Base-by-base conservation (phyloP, 768 basidiomycete genomes). In the Lentinula raphanica region DNA sequence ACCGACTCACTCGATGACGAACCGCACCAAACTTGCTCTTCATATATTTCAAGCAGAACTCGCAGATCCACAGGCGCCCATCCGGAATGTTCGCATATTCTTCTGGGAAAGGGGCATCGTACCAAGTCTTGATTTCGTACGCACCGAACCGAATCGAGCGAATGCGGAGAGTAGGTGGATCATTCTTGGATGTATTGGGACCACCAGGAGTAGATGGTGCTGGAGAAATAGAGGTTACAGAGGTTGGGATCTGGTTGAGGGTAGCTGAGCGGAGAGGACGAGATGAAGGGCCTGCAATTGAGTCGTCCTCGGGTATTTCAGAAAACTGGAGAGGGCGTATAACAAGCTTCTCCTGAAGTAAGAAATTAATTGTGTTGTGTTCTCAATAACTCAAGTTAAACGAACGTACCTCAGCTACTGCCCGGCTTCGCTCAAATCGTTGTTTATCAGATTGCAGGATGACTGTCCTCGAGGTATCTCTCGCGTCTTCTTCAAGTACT, bases 41-140 rank as follows among this genome's bases (percentile, higher is more conserved):
- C 90, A 97, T 96, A 65, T 98, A 98, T 75, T 95, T 98, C 66
- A 99, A 70, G 68, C 97, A 99, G 70, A 94, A 97, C 69, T 98
- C 96, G 72, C 97, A 99, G 68, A 97, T 87, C 94, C 94, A 98
- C 58, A 99, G 73, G 55, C 87, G 77, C 17, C 96, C 94, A 64
- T 98, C 94, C 21, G 94, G 91, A 57, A 95, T 88, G 56, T 85
- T 84, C 40, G 92, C 85, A 70, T 97, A 98, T 70, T 99, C 97
- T 68, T 98, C 96, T 0, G 97, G 96, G 69, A 98, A 98, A 5
- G 97, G 97, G 23, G 97, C 97, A 68, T 97, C 94, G 70, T 93
- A 98, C 97, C 97, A 99, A 3, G 97, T 98, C 69, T 93, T 86
- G 67, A 98, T 93, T 66, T 98, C 94, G 68, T 79, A 95, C 57